Evolutionary conservation across 192 early-diverging fungal genomes (phyloP).

Genomic region (Fimicolochytrium jonesii): DNA sequence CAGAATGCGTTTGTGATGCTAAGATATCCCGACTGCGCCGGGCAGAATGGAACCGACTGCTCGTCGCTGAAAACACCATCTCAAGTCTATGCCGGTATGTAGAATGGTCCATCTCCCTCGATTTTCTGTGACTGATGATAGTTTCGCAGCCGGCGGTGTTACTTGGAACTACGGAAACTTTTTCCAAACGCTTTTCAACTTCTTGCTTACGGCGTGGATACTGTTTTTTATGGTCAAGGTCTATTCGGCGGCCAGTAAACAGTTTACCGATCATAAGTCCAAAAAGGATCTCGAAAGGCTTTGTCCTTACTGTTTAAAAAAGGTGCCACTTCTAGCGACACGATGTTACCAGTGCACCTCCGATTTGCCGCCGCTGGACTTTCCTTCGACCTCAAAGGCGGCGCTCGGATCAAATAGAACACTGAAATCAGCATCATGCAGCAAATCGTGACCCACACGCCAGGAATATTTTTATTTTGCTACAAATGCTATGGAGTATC

Average conservation of each 20-base stretch:
- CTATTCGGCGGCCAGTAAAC: constrained; percentile 1
- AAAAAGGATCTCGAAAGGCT: neutral
- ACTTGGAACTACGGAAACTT: constrained; percentile 56
- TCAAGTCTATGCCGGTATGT: neutral
- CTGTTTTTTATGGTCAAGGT: constrained; percentile 49
- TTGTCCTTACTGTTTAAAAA: constrained; percentile 17
- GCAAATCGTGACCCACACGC: too few species aligned
- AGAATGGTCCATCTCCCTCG: neutral
- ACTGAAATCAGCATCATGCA: too few species aligned
- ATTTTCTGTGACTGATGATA: too few species aligned
- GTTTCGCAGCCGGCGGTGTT: constrained; percentile 28
- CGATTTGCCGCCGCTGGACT: neutral
- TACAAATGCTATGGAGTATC: too few species aligned
- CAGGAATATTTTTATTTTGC: too few species aligned
- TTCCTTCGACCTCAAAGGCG: too few species aligned
- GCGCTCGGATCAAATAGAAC: too few species aligned
- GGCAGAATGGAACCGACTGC: neutral
- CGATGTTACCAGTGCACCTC: neutral
- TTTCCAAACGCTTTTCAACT: constrained; percentile 53
- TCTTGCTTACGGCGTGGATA: constrained; percentile 40
- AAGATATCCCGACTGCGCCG: neutral
- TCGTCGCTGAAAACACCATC: neutral
- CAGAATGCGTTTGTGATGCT: constrained; percentile 41
- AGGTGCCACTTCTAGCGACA: neutral
- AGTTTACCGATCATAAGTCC: neutral